Base-by-base conservation (phyloP, 1,139 yeast species). In the Yamadazyma buinensis region DNA sequence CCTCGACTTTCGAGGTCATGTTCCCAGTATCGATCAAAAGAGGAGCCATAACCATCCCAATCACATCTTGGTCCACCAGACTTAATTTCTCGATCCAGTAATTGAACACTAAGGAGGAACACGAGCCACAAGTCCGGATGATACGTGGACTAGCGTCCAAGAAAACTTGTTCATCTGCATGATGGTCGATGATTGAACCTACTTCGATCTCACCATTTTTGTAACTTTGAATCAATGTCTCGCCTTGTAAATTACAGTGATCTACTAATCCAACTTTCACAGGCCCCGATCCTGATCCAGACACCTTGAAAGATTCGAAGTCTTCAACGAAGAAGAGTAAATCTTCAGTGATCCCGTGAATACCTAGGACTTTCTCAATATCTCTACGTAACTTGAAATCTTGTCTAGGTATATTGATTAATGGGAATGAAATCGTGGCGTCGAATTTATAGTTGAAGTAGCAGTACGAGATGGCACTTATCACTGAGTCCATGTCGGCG, bases 401-500 rank as follows among this genome's bases (percentile, higher is more conserved):
- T 5, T 59, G 68, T 36, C 69, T 67, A 3, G 84, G 77, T 37
- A 90, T 82, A 51, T 86, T 85, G 34, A 90, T 62, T 40, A 88
- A 60, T 0, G 98, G 97, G 13, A 83, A 54, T 17, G 71, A 39
- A 28, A 46, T 38, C 7, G 48, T 38, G 2, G 42, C 23, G 13
- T 47, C 44, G 18, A 49, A 37, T 31, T 43, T 47, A 41, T 67
- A 55, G 38, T 61, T 52, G 39, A 81, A 68, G 51, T 77, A 85
- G 0, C 95, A 80, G 48, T 77, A 84, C 2, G 84, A 52, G 6
- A 92, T 63, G 1, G 96, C 83, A 40, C 83, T 72, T 1, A 85
- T 73, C 26, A 88, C 84, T 1, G 97, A 88, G 56, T 90, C 98
- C 61, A 90, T 64, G 57, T 90, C 96, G 17, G 77, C 75, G 1